Conservation (phyloP, 176 grass and related monocot genomes). For the Panicum miliaceum region DNA sequence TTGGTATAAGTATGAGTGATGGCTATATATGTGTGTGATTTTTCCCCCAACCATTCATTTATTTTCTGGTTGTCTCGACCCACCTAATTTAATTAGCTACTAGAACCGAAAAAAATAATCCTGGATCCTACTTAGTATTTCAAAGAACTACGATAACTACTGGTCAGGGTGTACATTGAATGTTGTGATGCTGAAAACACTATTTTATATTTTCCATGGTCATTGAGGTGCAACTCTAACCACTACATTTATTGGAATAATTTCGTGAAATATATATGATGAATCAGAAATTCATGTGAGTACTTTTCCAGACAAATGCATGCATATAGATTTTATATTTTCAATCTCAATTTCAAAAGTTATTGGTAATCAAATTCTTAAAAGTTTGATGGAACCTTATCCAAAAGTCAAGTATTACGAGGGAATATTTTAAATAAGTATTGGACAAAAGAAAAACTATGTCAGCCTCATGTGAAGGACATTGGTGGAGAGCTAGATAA, state of each 20-base stretch:
- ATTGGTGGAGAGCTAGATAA: background rate
- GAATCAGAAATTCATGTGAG: no score
- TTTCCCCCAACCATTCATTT: background rate
- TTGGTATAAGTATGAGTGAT: background rate
- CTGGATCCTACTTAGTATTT: background rate
- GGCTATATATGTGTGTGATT: background rate
- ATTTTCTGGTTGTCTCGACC: background rate
- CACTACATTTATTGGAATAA: background rate
- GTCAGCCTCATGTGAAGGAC: background rate
- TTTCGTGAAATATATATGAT: background rate
- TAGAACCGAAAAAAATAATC: background rate
- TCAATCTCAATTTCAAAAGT: background rate
- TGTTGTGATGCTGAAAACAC: background rate
- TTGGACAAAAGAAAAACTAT: background rate
- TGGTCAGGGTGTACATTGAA: slow-evolving; percentile 11
- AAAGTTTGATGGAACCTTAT: background rate
- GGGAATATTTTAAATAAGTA: background rate
- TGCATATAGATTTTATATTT: background rate
- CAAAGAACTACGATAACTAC: background rate
- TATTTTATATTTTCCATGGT: background rate
- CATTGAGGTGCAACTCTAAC: background rate
- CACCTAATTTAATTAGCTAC: background rate
- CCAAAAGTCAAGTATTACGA: background rate
- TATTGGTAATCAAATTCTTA: background rate
- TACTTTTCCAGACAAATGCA: background rate